phyloP scores from a whole-genome alignment of 305 asterid genomes.

The Fraxinus latifolia region DNA sequence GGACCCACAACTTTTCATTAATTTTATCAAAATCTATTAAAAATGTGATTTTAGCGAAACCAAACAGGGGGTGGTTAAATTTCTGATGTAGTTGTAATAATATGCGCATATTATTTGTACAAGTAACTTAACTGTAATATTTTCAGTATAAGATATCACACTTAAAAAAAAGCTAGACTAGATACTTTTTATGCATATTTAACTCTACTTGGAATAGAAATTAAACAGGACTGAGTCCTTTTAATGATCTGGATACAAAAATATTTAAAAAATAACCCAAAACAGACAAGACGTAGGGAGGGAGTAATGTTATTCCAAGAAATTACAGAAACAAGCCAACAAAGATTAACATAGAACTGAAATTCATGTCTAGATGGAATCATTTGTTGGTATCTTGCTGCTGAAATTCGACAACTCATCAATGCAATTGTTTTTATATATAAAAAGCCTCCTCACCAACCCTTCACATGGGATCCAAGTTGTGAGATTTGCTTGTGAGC shows the following conservation, averaged over 20 bases:
- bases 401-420: neutral
- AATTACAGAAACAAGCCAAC: neutral
- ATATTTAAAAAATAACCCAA: neutral
- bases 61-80: neutral
- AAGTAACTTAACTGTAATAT: no score
- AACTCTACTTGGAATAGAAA: no score
- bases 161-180: no score
- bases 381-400: neutral
- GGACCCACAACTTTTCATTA: neutral
- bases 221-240: neutral
- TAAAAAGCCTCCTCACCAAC: neutral
- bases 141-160: no score
- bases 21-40: neutral
- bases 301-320: neutral
- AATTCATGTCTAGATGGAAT: neutral
- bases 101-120: no score
- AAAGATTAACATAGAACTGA: neutral
- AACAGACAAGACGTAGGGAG: neutral
- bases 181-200: no score
- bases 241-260: neutral
- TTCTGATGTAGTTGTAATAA: no score
- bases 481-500: neutral
- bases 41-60: neutral
- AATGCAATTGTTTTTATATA: neutral
- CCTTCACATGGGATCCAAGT: neutral